These are phyloP conservation scores for Paraleonurus japonicus DNA, from an alignment of 257 asterid species.

Conservation along the genomic window DNA sequence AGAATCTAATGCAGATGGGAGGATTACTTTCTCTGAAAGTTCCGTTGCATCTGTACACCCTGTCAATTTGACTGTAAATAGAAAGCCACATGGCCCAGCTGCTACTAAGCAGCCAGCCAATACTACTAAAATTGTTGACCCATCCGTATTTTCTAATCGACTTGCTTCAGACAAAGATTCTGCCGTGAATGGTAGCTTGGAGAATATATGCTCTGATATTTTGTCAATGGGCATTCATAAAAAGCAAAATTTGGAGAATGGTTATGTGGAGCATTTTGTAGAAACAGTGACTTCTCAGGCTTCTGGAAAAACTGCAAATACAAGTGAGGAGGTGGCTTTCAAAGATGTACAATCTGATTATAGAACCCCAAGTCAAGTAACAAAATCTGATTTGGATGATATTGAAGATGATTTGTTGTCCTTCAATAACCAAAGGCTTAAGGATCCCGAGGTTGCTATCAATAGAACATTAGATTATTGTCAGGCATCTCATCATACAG, in stretches of 20 bases:
- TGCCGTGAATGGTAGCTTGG: conserved; percentile 32
- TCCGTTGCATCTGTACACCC: conserved; percentile 29
- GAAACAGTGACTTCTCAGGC: conserved; percentile 35
- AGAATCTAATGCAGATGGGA: conserved; percentile 35
- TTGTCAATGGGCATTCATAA: conserved; percentile 50
- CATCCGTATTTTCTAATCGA: conserved; percentile 38
- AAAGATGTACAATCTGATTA: conserved; percentile 31
- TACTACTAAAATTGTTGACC: conserved; percentile 25
- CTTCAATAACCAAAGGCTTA: conserved; percentile 59
- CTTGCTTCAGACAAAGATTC: conserved; percentile 33
- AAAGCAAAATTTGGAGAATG: conserved; percentile 32
- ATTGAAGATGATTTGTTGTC: conserved; percentile 54
- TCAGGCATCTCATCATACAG: conserved; percentile 32
- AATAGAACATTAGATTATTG: conserved; percentile 43
- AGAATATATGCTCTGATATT: conserved; percentile 41
- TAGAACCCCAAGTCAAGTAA: conserved; percentile 29
- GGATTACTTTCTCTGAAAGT: conserved; percentile 29
- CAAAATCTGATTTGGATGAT: conserved; percentile 34
- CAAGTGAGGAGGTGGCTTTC: conserved; percentile 22
- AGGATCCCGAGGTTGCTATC: conserved; percentile 56
- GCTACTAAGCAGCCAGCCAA: conserved; percentile 34
- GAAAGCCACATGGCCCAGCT: too few relatives aligned
- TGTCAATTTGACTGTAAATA: conserved; percentile 27
- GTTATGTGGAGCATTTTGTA: conserved; percentile 35
- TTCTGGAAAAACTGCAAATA: conserved; percentile 33